Percentiles rank a stretch among this genome's conserved stretches.
phyloP scores from a whole-genome alignment of 139 green algal species.

The Coccomyxa sp. region DNA sequence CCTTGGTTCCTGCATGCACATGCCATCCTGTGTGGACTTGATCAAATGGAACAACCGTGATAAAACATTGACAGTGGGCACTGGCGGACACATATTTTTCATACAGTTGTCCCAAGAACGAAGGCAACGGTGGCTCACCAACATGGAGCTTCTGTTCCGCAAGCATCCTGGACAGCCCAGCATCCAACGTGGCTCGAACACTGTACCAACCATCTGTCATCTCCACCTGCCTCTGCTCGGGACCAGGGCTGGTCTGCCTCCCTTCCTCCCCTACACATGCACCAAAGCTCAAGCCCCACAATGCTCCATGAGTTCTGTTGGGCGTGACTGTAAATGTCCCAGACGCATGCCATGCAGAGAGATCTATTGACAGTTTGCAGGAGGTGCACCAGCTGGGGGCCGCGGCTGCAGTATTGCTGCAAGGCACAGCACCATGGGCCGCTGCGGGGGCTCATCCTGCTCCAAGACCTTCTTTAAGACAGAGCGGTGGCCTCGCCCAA shows the following conservation, averaged over 20 bases:
- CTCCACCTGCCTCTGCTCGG: conserved; percentile 31
- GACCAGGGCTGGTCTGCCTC: conserved; percentile 4
- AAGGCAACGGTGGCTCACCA: background rate
- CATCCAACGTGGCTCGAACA: conserved; percentile 42
- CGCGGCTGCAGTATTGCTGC: conserved; percentile 6
- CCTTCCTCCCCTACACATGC: background rate
- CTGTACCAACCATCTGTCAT: conserved; percentile 76
- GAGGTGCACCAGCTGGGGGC: too few relatives aligned
- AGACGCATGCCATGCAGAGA: too few relatives aligned
- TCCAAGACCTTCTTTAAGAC: conserved; percentile 55
- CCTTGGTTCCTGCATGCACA: conserved; percentile 29
- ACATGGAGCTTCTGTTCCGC: conserved; percentile 1
- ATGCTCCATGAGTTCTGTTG: too few relatives aligned
- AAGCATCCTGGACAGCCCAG: conserved; percentile 28
- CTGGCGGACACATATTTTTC: background rate
- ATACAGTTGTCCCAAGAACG: too few relatives aligned
- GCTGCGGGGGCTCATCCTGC: conserved; percentile 42
- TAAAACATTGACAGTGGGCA: background rate
- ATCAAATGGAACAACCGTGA: too few relatives aligned
- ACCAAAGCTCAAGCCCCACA: background rate
- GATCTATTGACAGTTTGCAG: too few relatives aligned
- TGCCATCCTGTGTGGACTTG: background rate
- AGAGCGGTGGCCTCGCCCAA: conserved; percentile 36
- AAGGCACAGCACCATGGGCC: conserved; percentile 50
- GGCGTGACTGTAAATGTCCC: too few relatives aligned